These are phyloP conservation scores for Russula sp. DNA, from an alignment of 768 basidiomycete genomes.

Conservation along the genomic window DNA sequence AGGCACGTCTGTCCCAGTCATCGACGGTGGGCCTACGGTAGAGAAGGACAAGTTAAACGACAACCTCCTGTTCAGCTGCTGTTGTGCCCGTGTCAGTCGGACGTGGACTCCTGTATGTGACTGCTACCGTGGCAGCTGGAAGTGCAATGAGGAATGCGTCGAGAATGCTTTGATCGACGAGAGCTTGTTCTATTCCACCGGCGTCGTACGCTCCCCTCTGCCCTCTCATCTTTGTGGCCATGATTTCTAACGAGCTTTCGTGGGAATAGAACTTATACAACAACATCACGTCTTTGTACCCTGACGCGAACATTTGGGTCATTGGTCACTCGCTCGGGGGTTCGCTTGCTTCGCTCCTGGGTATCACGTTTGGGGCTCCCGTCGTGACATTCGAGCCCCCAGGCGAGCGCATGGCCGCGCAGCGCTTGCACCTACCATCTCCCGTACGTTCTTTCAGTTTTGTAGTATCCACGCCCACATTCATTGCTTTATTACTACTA, in stretches of 20 bases:
- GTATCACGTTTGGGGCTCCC: conserved; percentile 83
- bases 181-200: conserved; percentile 81
- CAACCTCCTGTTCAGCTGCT: conserved; percentile 90
- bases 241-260: background rate
- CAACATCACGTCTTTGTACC: conserved; percentile 87
- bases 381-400: conserved; percentile 89
- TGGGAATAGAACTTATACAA: conserved; percentile 80
- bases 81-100: conserved; percentile 88
- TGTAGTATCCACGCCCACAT: background rate
- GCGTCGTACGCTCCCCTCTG: conserved; percentile 48
- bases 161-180: conserved; percentile 74
- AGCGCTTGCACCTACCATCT: conserved; percentile 76
- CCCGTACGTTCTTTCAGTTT: conserved; percentile 45
- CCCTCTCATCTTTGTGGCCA: background rate
- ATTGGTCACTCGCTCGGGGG: conserved; percentile 85
- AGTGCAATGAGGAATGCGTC: conserved; percentile 75
- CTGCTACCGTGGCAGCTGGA: conserved; percentile 68
- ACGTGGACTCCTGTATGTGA: conserved; percentile 91
- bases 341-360: conserved; percentile 76
- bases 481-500: background rate
- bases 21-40: conserved; percentile 75
- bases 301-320: conserved; percentile 84
- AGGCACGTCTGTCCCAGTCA: conserved; percentile 74
- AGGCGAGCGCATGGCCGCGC: conserved; percentile 49
- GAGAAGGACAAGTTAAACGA: conserved; percentile 92